phyloP scores from a whole-genome alignment of 257 asterid species.

The Gentiana macrophylla region DNA sequence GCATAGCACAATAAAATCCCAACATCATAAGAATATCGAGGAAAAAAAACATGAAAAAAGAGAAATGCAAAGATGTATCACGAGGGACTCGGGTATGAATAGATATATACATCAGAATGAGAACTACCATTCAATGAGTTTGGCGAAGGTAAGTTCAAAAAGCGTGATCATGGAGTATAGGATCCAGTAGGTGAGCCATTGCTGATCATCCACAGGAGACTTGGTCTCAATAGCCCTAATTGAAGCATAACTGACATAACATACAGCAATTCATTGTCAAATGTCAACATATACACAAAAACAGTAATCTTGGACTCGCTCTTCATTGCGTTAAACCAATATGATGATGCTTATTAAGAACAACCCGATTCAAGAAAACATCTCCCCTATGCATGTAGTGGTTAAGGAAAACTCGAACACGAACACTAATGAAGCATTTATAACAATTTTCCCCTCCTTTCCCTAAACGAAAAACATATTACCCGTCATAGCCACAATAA shows the following conservation, averaged over 20 bases:
- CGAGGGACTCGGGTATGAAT: too few species aligned
- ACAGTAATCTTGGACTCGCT: too few species aligned
- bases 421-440: too few species aligned
- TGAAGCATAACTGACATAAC: conserved; percentile 69
- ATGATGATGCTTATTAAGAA: too few species aligned
- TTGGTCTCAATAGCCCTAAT: conserved; percentile 90
- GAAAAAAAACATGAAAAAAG: background rate
- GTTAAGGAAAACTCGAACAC: too few species aligned
- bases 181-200: conserved; percentile 99
- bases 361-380: conserved; percentile 3
- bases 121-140: conserved; percentile 73
- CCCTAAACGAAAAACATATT: too few species aligned
- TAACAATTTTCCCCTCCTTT: too few species aligned
- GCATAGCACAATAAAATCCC: too few species aligned
- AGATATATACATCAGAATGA: too few species aligned
- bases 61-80: background rate
- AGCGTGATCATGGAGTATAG: conserved; percentile 95
- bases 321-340: too few species aligned
- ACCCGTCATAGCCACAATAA: too few species aligned
- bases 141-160: conserved; percentile 87
- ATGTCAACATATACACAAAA: background rate
- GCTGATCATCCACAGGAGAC: conserved; percentile 87
- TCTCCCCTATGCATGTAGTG: too few species aligned
- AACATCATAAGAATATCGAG: background rate
- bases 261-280: conserved; percentile 6